Base-by-base conservation (phyloP, 306 rosid genomes). In the Lathyrus tuberosus region DNA sequence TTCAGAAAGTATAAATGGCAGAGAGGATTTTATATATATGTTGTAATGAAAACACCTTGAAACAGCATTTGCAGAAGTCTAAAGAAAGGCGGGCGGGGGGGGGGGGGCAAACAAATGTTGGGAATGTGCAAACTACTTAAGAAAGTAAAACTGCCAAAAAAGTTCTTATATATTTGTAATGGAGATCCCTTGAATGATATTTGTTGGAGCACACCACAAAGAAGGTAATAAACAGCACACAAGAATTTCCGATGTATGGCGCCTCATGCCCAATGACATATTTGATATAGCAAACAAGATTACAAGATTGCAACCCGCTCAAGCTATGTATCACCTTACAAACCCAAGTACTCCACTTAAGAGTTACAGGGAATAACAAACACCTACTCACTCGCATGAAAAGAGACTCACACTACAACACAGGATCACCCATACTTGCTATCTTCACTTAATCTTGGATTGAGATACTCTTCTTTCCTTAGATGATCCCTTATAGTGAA, bases 81-180 rank as follows among this genome's bases (percentile, higher is more conserved):
- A 54, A 7, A 28, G 49, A 6, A 37, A 10, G 40, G 28, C 10
- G 16, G n/a, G n/a, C n/a, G n/a, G n/a, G n/a, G n/a, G n/a, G n/a
- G n/a, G n/a, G n/a, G 16, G 62, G 38, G 57, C 70, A 38, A 37
- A 70, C 28, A 69, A 63, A 41, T 61, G 38, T 46, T n/a, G 52
- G 38, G 54, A 17, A 18, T 53, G 46, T 12, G 46, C 65, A 38
- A 41, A 74, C 43, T 57, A 49, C 14, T 18, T 57, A 42, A 56
- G 30, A 17, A 44, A 65, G 43, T 65, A 56, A 20, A 44, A 35
- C 31, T 37, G 26, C 40, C 28, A 46, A 22, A 56, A 57, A 47
- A 53, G 43, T 47, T 66, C 42, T 53, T 52, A 14, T n/a, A 42
- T 17, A 42, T 30, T 44, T 16, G 52, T 51, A 63, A 40, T 51